These are phyloP conservation scores for Myrica gale DNA, from an alignment of 306 rosid genomes.

Conservation along the genomic window DNA sequence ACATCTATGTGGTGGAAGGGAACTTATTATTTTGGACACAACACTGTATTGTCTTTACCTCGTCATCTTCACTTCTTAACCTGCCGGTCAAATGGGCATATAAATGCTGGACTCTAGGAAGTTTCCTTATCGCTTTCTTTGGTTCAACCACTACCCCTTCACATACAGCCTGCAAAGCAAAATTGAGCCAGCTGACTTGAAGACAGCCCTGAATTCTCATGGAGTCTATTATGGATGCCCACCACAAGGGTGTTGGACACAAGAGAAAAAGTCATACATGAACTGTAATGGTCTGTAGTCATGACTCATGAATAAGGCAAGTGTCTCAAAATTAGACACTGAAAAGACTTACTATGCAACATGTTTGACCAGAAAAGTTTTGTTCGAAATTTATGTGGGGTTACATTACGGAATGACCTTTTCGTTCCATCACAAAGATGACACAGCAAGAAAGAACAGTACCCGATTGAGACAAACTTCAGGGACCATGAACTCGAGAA, in stretches of 20 bases:
- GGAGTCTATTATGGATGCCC: not conserved
- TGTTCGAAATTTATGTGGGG: too few species aligned
- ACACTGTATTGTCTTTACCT: constrained; percentile 51
- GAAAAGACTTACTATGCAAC: not conserved
- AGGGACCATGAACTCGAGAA: too few species aligned
- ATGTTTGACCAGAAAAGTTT: too few species aligned
- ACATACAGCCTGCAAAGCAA: constrained; percentile 64
- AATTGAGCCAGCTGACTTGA: constrained; percentile 6
- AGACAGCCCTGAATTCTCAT: not conserved
- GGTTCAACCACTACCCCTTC: constrained; percentile 60
- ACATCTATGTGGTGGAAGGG: not conserved
- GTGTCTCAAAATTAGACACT: not conserved
- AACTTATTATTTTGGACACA: constrained; percentile 7
- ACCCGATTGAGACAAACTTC: too few species aligned
- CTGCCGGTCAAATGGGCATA: constrained; percentile 68
- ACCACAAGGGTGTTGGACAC: not conserved
- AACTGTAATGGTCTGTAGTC: not conserved
- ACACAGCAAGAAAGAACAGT: too few species aligned
- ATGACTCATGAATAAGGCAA: not conserved
- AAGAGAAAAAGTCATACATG: not conserved
- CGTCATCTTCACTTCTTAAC: constrained; percentile 75
- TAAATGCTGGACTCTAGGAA: constrained; percentile 85
- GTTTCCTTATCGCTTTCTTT: constrained; percentile 67
- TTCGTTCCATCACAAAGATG: too few species aligned
- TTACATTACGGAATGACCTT: too few species aligned